Evolutionary conservation across 208 protist species (phyloP).

Genomic region (Crithidia acanthocephali): DNA sequence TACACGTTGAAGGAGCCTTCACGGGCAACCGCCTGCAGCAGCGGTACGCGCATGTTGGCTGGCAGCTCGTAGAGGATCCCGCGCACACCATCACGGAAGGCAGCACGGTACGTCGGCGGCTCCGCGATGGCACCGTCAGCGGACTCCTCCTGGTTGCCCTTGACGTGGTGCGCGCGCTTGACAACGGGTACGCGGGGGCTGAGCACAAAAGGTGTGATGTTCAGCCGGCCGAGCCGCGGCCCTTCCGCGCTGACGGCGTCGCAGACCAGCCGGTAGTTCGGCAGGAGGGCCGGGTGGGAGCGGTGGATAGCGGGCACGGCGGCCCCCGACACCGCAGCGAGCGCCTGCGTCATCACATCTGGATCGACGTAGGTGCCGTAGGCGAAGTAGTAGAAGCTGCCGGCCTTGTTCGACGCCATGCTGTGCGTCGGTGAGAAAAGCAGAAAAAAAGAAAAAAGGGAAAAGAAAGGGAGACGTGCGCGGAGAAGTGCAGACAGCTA

Average conservation of each 20-base stretch:
- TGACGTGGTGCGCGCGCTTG: background rate
- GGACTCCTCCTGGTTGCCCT: background rate
- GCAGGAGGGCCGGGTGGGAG: constrained; percentile 19
- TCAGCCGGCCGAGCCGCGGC: constrained; percentile 42
- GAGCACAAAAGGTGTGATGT: constrained; percentile 24
- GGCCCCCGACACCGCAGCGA: background rate
- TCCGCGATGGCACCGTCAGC: background rate
- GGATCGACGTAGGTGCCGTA: constrained; percentile 38
- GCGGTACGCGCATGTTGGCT: constrained; percentile 8
- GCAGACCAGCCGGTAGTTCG: constrained; percentile 34
- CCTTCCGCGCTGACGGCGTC: constrained; percentile 43
- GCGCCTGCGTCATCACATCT: constrained; percentile 7
- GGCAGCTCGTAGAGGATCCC: constrained; percentile 46
- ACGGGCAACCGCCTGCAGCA: constrained; percentile 40
- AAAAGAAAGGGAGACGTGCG: background rate
- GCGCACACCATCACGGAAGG: constrained; percentile 39
- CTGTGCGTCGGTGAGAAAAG: background rate
- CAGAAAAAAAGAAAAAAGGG: constrained; percentile 8
- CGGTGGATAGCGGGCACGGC: background rate
- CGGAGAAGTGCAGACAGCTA: background rate
- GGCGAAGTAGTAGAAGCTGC: constrained; percentile 44
- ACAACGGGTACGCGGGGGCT: constrained; percentile 1
- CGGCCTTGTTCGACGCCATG: constrained; percentile 17
- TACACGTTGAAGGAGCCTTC: constrained; percentile 52
- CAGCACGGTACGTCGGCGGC: background rate